These are phyloP conservation scores for Metschnikowia santaceciliae DNA, from an alignment of 805 yeast genomes.

Conservation along the genomic window DNA sequence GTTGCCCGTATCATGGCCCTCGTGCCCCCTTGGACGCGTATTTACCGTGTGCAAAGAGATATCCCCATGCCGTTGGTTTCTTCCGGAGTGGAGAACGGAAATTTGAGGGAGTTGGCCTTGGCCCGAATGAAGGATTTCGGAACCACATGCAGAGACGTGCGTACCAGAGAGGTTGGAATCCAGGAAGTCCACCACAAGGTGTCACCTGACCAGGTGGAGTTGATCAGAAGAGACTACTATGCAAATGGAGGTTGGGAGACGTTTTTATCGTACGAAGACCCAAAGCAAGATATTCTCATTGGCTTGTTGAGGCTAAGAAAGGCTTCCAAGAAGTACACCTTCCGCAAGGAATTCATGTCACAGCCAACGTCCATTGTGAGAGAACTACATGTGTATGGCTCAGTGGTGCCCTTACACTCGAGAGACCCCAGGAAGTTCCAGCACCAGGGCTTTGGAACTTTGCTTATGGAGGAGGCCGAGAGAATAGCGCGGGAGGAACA, in stretches of 20 bases:
- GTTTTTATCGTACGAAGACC: conserved; percentile 92
- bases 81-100: conserved; percentile 97
- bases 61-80: conserved; percentile 98
- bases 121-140: conserved; percentile 99
- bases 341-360: conserved; percentile 76
- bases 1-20: conserved; percentile 94
- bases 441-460: conserved; percentile 98
- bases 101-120: conserved; percentile 87
- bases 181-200: conserved; percentile 98
- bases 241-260: conserved; percentile 99
- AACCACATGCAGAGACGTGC: conserved; percentile 89
- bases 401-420: conserved; percentile 93
- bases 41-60: conserved; percentile 96
- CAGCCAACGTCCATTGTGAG: conserved; percentile 94
- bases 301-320: conserved; percentile 85
- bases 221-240: conserved; percentile 90
- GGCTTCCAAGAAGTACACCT: conserved; percentile 85
- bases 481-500: conserved; percentile 94
- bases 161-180: conserved; percentile 97
- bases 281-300: conserved; percentile 90
- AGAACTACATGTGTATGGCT: conserved; percentile 95
- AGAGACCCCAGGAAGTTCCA: conserved; percentile 97
- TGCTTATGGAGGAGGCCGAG: conserved; percentile 97
- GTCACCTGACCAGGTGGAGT: conserved; percentile 94
- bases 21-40: conserved; percentile 99